Evolutionary conservation across 257 asterid species (phyloP).

Genomic region (Solanum tarijense): DNA sequence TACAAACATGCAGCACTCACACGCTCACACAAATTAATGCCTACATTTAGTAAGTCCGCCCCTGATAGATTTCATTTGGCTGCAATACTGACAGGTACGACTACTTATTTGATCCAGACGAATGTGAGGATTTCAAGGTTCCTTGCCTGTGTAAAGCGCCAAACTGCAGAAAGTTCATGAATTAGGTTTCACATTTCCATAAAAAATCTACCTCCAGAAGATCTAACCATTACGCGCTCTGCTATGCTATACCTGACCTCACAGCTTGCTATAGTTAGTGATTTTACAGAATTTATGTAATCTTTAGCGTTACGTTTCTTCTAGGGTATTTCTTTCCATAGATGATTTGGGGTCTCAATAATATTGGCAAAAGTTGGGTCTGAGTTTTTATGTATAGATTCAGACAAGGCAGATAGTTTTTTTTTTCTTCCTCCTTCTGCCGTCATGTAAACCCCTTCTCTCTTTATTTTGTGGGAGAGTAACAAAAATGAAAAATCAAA

Average conservation of each 20-base stretch:
- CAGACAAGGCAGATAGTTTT: not conserved
- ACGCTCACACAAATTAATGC: not conserved
- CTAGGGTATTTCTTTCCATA: not conserved
- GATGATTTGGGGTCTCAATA: slow-evolving; percentile 7
- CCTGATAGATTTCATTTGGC: not conserved
- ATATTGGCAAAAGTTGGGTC: slow-evolving; percentile 2
- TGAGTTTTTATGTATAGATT: slow-evolving; percentile 1
- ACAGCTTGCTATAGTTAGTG: slow-evolving; percentile 17
- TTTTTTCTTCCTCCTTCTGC: not conserved
- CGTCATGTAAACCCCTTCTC: not conserved
- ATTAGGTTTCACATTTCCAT: slow-evolving; percentile 29
- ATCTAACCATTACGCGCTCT: slow-evolving; percentile 16
- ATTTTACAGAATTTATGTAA: slow-evolving; percentile 19
- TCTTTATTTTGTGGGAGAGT: not conserved
- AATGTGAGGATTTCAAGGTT: slow-evolving; percentile 74
- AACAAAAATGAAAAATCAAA: not conserved
- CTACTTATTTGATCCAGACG: slow-evolving; percentile 91
- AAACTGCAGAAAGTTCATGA: slow-evolving; percentile 87
- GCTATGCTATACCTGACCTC: slow-evolving; percentile 16
- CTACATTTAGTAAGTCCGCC: not conserved
- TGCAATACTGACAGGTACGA: slow-evolving; percentile 60
- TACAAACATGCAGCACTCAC: not conserved
- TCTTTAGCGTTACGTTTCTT: not conserved
- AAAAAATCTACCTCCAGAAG: slow-evolving; percentile 16
- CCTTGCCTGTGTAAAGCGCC: slow-evolving; percentile 90